Evolutionary conservation across 306 rosid species (phyloP).

Genomic region (Castanea sativa): DNA sequence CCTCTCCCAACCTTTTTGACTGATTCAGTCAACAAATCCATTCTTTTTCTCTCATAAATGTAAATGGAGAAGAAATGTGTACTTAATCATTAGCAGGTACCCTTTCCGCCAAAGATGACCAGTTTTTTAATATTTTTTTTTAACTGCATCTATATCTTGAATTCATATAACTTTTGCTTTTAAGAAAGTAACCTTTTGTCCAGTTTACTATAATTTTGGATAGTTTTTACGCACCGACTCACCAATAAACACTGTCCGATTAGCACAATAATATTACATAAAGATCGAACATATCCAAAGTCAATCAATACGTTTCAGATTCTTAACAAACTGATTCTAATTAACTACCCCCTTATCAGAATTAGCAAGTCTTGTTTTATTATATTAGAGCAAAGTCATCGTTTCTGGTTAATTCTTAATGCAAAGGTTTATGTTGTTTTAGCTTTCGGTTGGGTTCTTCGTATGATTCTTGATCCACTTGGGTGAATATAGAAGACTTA

Average conservation of each 20-base stretch:
- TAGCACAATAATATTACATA: conserved; percentile 12
- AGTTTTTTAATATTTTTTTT: conserved; percentile 29
- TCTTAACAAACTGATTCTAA: conserved; percentile 31
- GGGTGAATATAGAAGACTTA: background rate
- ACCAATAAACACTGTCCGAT: conserved; percentile 23
- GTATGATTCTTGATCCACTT: conserved; percentile 1
- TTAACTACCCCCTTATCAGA: background rate
- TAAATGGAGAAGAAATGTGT: background rate
- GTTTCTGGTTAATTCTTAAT: background rate
- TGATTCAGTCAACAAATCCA: conserved; percentile 16
- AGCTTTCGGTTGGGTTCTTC: conserved; percentile 15
- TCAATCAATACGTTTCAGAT: conserved; percentile 18
- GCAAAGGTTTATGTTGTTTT: background rate
- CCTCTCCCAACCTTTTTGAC: conserved; percentile 27
- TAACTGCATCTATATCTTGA: conserved; percentile 24
- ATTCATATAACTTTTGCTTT: conserved; percentile 3
- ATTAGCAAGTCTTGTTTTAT: conserved; percentile 4
- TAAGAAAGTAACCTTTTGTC: background rate
- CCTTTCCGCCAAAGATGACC: conserved; percentile 60
- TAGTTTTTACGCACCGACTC: conserved; percentile 28
- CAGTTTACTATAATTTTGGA: conserved; percentile 27
- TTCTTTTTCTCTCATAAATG: background rate
- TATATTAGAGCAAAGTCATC: background rate
- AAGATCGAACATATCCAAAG: conserved; percentile 30
- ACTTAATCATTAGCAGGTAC: conserved; percentile 31